phyloP scores from a whole-genome alignment of 192 early-diverging fungal species.

The Backusella westeae region DNA sequence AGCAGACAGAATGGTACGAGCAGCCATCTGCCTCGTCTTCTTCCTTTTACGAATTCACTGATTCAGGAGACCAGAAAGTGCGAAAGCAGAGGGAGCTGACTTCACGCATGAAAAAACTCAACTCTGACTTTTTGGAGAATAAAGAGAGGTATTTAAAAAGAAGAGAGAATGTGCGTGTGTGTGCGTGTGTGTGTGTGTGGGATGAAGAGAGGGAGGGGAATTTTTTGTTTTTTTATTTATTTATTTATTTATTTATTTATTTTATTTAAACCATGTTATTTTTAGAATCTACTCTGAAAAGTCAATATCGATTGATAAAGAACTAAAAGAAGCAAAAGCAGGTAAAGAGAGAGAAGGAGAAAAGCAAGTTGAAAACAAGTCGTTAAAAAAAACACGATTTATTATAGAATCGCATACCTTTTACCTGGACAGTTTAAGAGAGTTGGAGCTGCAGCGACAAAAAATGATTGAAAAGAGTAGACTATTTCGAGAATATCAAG shows the following conservation, averaged over 20 bases:
- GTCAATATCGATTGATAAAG: constrained; percentile 36
- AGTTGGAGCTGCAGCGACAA: constrained; percentile 58
- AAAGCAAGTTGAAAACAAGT: background rate
- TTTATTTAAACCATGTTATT: background rate
- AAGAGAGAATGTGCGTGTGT: background rate
- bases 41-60: constrained; percentile 13
- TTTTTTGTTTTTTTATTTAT: background rate
- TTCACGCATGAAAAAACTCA: constrained; percentile 54
- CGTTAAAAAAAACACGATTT: background rate
- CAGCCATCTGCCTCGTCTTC: background rate
- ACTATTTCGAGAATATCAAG: constrained; percentile 67
- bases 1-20: background rate
- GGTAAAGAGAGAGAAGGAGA: constrained; percentile 18
- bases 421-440: constrained; percentile 50
- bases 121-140: constrained; percentile 57
- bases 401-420: background rate
- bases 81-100: constrained; percentile 52
- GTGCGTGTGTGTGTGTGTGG: background rate
- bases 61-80: constrained; percentile 47
- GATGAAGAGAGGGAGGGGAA: background rate
- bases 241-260: background rate
- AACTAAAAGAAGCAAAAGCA: constrained; percentile 44
- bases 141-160: constrained; percentile 44
- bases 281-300: constrained; percentile 2
- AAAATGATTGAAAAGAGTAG: constrained; percentile 51